Evolutionary conservation across 177 flowering plant species (phyloP).

Genomic region (Vitis hybrid): DNA sequence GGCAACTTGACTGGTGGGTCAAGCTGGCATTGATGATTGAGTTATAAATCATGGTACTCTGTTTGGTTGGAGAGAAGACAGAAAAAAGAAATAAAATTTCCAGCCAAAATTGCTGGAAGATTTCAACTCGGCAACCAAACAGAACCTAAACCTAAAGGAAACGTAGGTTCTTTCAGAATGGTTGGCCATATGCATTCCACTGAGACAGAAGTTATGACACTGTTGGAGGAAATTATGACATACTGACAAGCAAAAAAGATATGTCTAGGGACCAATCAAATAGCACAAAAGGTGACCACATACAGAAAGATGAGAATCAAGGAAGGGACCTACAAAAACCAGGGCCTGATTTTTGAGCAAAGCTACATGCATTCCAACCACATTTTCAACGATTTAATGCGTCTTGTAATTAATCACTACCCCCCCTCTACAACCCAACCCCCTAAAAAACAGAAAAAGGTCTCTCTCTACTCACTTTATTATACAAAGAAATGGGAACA

Average conservation of each 20-base stretch:
- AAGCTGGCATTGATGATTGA: too few species aligned
- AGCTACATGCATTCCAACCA: too few species aligned
- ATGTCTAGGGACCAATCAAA: constrained; percentile 38
- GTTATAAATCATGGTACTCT: too few species aligned
- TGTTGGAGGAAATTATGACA: constrained; percentile 36
- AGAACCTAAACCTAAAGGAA: constrained; percentile 5
- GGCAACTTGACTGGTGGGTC: too few species aligned
- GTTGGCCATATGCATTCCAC: constrained; percentile 34
- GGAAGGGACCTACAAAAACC: constrained; percentile 5
- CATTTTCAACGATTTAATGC: not conserved
- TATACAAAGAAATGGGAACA: too few species aligned
- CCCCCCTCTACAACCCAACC: too few species aligned
- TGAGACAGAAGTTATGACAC: constrained; percentile 30
- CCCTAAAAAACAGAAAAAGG: too few species aligned
- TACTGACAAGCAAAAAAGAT: constrained; percentile 18
- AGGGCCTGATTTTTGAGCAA: not conserved
- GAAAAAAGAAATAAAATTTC: too few species aligned
- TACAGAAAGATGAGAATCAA: constrained; percentile 7
- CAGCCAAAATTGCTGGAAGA: constrained; percentile 1
- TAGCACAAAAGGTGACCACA: constrained; percentile 18
- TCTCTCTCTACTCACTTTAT: too few species aligned
- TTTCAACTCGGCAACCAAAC: constrained; percentile 4
- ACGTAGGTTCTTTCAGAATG: constrained; percentile 22
- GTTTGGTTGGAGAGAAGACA: too few species aligned
- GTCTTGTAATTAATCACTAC: not conserved